A percentile compares a stretch with the other conserved stretches of the same genome.
Evolutionary conservation across 768 basidiomycete genomes (phyloP).

Genomic region (Leccinellum albellum): DNA sequence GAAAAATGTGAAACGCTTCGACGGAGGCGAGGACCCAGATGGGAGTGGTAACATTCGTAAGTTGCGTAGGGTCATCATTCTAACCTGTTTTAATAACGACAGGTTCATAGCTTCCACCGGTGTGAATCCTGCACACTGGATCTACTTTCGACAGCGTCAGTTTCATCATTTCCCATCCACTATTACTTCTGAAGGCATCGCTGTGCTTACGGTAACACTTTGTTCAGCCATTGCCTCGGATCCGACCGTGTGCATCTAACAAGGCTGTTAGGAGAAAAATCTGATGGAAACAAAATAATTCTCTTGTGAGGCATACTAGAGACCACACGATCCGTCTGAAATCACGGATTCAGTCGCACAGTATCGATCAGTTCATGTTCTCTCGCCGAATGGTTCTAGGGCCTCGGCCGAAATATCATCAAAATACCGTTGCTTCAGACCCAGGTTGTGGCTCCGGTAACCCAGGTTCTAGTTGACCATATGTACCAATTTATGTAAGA

Average conservation of each 20-base stretch:
- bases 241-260: conserved; percentile 30
- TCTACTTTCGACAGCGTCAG: conserved; percentile 46
- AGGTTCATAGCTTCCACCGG: conserved; percentile 40
- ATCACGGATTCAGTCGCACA: neutral
- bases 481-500: neutral
- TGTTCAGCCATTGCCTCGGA: conserved; percentile 29
- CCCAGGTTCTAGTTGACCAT: neutral
- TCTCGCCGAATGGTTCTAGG: neutral
- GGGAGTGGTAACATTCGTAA: conserved; percentile 49
- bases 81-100: neutral
- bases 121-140: conserved; percentile 43
- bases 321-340: too few relatives aligned
- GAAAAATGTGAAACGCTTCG: conserved; percentile 39
- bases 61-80: conserved; percentile 3
- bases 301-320: too few relatives aligned
- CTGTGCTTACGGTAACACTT: conserved; percentile 4
- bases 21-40: conserved; percentile 42
- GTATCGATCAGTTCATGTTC: neutral
- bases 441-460: neutral
- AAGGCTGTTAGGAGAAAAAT: neutral
- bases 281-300: conserved; percentile 1
- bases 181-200: neutral
- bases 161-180: neutral
- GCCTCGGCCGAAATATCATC: neutral
- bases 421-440: neutral